Percentiles rank a stretch among this genome's conserved stretches.
Conservation (phyloP, 805 yeast genomes). For the Brettanomyces custersianus region DNA sequence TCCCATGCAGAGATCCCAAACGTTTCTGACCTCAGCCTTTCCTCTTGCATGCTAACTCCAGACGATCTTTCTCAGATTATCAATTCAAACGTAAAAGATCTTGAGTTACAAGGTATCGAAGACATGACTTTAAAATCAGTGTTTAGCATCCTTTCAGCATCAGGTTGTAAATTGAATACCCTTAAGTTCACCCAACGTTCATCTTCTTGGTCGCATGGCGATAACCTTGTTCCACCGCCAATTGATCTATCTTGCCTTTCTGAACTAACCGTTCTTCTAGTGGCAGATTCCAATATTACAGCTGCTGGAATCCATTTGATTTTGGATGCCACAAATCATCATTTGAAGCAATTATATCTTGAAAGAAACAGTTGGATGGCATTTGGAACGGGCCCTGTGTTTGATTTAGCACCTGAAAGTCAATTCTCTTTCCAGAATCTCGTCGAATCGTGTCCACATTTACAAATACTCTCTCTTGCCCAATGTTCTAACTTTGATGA, state of each 20-base stretch:
- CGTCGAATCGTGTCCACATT: conserved; percentile 7
- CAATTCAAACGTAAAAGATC: background rate
- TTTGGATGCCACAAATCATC: background rate
- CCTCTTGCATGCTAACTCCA: background rate
- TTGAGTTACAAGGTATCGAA: background rate
- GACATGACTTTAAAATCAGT: background rate
- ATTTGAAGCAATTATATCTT: background rate
- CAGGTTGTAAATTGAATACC: background rate
- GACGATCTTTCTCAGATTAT: conserved; percentile 7
- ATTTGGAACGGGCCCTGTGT: conserved; percentile 1
- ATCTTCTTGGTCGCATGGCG: no score
- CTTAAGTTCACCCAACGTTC: background rate
- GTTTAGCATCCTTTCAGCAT: background rate
- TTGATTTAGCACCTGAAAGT: background rate
- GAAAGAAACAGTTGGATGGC: background rate
- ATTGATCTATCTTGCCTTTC: conserved; percentile 3
- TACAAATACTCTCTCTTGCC: conserved; percentile 10
- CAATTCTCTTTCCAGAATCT: conserved; percentile 5
- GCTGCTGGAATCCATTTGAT: background rate
- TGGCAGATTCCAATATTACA: background rate
- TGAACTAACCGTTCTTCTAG: background rate
- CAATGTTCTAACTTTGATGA: conserved; percentile 15
- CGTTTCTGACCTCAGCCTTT: background rate
- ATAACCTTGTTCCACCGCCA: background rate
- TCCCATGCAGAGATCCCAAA: background rate